Base-by-base conservation (phyloP, 2,329 filamentous ascomycete species). In the Westerdykella aurantiaca region DNA sequence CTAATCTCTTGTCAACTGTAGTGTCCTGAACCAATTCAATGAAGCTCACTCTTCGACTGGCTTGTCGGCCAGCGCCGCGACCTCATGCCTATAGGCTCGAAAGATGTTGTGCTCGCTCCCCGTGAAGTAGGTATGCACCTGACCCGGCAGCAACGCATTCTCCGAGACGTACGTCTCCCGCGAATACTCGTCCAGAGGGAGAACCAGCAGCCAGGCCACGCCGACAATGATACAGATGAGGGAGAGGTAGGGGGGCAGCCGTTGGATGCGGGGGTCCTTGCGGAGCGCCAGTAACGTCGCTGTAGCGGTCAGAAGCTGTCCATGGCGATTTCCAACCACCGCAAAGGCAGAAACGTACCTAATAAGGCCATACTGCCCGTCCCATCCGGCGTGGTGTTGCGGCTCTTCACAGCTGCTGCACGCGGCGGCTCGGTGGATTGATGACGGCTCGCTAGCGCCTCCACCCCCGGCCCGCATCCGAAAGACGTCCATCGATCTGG, bases 81-180 rank as follows among this genome's bases (percentile, higher is more conserved):
- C 75, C 70, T 97, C 93, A 61, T 88, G 83, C 60, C 85, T 82
- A 67, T 94, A 97, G 6, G 88, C 93, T 38, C 89, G 80, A 61
- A 97, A 90, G 52, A 97, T 81, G 67, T 96, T 86, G 72, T 97
- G 90, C 65, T 98, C 93, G 67, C 88, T 95, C 14, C 93, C 93
- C 6, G 87, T 84, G 64, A 98, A 98, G 69, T 98, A 98, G 1
- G 93, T 95, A 70, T 97, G 91, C 7, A 97, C 93, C 69, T 98
- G 93, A 2, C 90, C 93, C 0, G 93, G 93, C 12, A 98, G 75
- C 29, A 98, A 81, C 10, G 93, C 93, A 66, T 98, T 98, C 68
- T 98, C 93, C 35, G 91, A 97, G 45, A 98, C 93, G 68, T 98
- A 98, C 1, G 91, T 98, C 47, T 80, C 78, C 52, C 93, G 82